Base-by-base conservation (phyloP, 2,329 filamentous ascomycete species). In the Diplodia intermedia region DNA sequence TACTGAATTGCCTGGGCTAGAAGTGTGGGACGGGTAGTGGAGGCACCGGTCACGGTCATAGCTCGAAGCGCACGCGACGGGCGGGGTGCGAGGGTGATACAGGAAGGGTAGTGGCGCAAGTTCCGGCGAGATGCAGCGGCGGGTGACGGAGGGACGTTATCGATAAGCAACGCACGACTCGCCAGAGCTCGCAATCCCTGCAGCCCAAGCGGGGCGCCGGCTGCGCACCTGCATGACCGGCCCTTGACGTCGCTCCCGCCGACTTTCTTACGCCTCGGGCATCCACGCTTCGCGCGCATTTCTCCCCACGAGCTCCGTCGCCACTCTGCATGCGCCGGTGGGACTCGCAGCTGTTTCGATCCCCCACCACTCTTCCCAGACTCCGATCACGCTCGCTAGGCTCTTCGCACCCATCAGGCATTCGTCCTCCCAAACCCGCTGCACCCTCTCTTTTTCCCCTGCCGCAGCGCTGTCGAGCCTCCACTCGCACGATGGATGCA, bases 401-500 rank as follows among this genome's bases (percentile, higher is more conserved):
- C 29, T 31, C 31, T n/a, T 23, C 60, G 15, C 2, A 15, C 29
- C 40, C 29, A 18, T 31, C 47, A 38, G 31, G 12, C 60, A 12
- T n/a, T n/a, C 26, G 15, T 38, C 47, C n/a, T 38, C 29, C 12
- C 12, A 31, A 23, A 14, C 18, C 60, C 60, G 47, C 31, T 36
- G 18, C 29, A 18, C 23, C 60, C 8, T 26, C n/a, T 52, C 47
- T 53, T 11, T 31, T n/a, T 20, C 20, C 47, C 9, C 40, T 40
- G 43, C 60, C 12, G 31, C 29, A 62, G 29, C 33, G 2, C 14
- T n/a, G 5, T n/a, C 38, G 23, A n/a, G 15, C 26, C 23, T 47
- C 47, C n/a, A 20, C 12, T 26, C 60, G 60, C 56, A 75, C 69
- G 60, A 79, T 79, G 78, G 73, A 77, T 38, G 67, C 72, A 8